A percentile compares a stretch with the other conserved stretches of the same genome.
phyloP scores from a whole-genome alignment of 108 stramenopile genomes.

The Nitzschia putrida region DNA sequence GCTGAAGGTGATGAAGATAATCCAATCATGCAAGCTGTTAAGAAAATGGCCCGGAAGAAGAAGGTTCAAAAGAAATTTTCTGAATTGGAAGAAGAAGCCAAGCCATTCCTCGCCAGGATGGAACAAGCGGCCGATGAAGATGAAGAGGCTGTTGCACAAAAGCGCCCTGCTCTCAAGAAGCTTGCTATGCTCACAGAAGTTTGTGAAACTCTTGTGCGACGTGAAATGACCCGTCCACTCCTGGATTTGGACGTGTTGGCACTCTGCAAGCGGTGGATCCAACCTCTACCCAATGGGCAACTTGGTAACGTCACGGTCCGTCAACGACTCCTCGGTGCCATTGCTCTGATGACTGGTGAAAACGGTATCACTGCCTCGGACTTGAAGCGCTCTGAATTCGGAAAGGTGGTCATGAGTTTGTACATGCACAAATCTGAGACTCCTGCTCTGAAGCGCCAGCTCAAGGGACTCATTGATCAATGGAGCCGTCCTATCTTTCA shows the following conservation, averaged over 20 bases:
- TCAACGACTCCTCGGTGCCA: constrained; percentile 61
- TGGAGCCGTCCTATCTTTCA: constrained; percentile 91
- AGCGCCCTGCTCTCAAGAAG: constrained; percentile 71
- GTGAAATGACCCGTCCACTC: constrained; percentile 70
- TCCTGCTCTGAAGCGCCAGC: constrained; percentile 71
- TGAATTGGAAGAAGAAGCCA: constrained; percentile 76
- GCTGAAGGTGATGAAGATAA: constrained; percentile 60
- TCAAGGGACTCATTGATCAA: constrained; percentile 76
- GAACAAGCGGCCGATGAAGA: constrained; percentile 78
- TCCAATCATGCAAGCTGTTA: constrained; percentile 79
- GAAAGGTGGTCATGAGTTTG: constrained; percentile 80
- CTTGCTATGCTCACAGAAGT: constrained; percentile 71
- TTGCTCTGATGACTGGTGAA: constrained; percentile 77
- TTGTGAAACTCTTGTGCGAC: constrained; percentile 60
- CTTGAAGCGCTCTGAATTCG: constrained; percentile 80
- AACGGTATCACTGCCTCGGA: constrained; percentile 68
- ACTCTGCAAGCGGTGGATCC: constrained; percentile 77
- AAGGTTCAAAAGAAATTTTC: constrained; percentile 59
- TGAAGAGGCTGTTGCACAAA: constrained; percentile 57
- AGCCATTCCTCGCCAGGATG: constrained; percentile 73
- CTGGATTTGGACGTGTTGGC: constrained; percentile 77
- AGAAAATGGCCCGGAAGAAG: constrained; percentile 81
- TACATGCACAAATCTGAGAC: constrained; percentile 88
- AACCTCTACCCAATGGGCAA: constrained; percentile 77
- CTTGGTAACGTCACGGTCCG: constrained; percentile 87